phyloP scores from a whole-genome alignment of 768 basidiomycete species.

The Lactarius vividus region DNA sequence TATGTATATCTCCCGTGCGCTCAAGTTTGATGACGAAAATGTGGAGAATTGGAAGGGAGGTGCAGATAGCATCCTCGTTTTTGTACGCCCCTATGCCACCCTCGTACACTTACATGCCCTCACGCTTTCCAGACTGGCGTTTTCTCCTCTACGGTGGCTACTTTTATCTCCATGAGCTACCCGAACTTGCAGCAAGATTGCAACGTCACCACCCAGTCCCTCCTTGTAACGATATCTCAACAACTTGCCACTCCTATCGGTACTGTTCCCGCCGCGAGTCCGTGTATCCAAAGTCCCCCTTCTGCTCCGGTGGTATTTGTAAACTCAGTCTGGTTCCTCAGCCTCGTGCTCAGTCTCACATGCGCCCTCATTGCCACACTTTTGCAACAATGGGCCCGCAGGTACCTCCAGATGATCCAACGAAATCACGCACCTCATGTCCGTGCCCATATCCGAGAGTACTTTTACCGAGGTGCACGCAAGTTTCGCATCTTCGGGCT shows the following conservation, averaged over 20 bases:
- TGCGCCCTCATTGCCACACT: slow-evolving; percentile 2
- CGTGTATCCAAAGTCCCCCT: not conserved
- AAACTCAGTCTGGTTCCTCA: slow-evolving; percentile 10
- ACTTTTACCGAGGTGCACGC: not conserved
- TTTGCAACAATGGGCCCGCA: slow-evolving; percentile 18
- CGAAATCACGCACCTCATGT: not conserved
- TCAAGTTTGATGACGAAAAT: too few relatives aligned
- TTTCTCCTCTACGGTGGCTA: slow-evolving; percentile 13
- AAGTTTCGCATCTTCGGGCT: not conserved
- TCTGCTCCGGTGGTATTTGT: slow-evolving; percentile 1
- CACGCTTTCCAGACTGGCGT: slow-evolving; percentile 7
- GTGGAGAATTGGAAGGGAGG: slow-evolving; percentile 17
- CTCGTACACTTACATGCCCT: too few relatives aligned
- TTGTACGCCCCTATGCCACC: too few relatives aligned
- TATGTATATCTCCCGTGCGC: too few relatives aligned
- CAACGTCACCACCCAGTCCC: slow-evolving; percentile 11
- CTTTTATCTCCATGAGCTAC: not conserved
- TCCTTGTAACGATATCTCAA: slow-evolving; percentile 16
- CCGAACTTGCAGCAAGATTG: not conserved
- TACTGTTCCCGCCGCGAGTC: not conserved
- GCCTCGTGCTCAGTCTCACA: not conserved
- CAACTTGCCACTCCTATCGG: slow-evolving; percentile 11
- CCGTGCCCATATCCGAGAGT: not conserved
- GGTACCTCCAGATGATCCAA: slow-evolving; percentile 8
- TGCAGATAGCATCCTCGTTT: slow-evolving; percentile 6